A percentile compares a stretch with the other conserved stretches of the same genome.
Evolutionary conservation across 2,329 filamentous ascomycete species (phyloP).

Genomic region (Graphilbum sp.): DNA sequence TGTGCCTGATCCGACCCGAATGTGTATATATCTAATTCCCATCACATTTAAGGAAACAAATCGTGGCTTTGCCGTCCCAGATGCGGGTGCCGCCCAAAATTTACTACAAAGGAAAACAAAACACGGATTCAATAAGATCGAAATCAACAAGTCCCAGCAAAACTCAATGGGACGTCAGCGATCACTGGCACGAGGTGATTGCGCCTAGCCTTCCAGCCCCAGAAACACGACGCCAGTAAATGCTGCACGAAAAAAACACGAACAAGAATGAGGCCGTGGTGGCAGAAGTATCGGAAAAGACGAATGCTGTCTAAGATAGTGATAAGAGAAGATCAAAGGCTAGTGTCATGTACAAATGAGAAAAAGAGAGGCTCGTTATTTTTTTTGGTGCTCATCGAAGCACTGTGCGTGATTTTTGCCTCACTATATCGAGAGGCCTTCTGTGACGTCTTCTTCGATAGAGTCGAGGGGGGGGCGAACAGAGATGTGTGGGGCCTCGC

Average conservation of each 20-base stretch:
- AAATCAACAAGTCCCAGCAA: too few species aligned
- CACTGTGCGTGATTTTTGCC: too few species aligned
- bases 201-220: too few species aligned
- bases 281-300: too few species aligned
- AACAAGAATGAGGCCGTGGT: too few species aligned
- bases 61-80: not conserved
- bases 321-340: not conserved
- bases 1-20: constrained; percentile 1
- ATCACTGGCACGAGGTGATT: too few species aligned
- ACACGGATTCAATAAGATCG: too few species aligned
- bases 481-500: constrained; percentile 34
- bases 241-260: constrained; percentile 6
- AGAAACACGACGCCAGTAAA: constrained; percentile 11
- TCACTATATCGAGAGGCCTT: constrained; percentile 7
- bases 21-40: constrained; percentile 8
- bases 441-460: constrained; percentile 34
- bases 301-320: not conserved
- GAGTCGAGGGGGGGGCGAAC: constrained; percentile 32
- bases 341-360: not conserved
- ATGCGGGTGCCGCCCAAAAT: constrained; percentile 1
- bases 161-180: too few species aligned
- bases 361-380: not conserved
- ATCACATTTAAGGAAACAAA: not conserved
- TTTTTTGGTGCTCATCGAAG: too few species aligned
- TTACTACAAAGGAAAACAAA: not conserved